phyloP scores from a whole-genome alignment of 805 yeast genomes.

The Ogataea kodamae region DNA sequence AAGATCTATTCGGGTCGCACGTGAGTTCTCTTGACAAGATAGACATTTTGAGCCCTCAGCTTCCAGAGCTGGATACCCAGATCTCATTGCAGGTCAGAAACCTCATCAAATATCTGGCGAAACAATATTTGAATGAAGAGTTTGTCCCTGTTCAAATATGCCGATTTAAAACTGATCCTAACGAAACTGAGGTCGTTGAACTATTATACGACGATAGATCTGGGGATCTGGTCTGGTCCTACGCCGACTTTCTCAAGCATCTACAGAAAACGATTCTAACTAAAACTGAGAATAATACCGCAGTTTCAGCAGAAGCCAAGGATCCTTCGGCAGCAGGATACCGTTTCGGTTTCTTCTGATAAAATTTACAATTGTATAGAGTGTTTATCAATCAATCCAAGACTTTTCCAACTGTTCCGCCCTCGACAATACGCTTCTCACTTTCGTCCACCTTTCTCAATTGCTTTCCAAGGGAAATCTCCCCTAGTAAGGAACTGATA shows the following conservation, averaged over 20 bases:
- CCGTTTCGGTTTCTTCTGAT: conserved; percentile 20
- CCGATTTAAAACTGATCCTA: conserved; percentile 61
- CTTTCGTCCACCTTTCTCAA: conserved; percentile 50
- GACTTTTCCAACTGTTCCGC: conserved; percentile 50
- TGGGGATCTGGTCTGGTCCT: conserved; percentile 50
- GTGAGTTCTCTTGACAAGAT: conserved; percentile 45
- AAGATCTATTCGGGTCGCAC: conserved; percentile 67
- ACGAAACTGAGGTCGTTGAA: conserved; percentile 53
- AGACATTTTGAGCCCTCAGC: conserved; percentile 47
- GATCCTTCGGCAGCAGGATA: conserved; percentile 15
- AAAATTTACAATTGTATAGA: conserved; percentile 5
- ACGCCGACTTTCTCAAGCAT: conserved; percentile 61
- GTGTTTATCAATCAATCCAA: conserved; percentile 23
- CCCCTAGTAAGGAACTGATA: conserved; percentile 46
- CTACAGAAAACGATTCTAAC: conserved; percentile 63
- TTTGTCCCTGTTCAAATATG: conserved; percentile 54
- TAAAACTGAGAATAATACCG: conserved; percentile 34
- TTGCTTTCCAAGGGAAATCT: conserved; percentile 50
- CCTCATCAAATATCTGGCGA: conserved; percentile 52
- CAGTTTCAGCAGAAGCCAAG: conserved; percentile 5
- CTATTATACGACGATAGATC: conserved; percentile 71
- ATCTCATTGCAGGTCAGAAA: conserved; percentile 67
- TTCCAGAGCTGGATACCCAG: conserved; percentile 69
- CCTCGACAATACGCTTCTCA: conserved; percentile 44
- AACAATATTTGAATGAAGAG: conserved; percentile 35